Evolutionary conservation across 148 eudicot species (phyloP), one percentile per base, ranked within the genome.

Genomic region (Cornus florida): DNA sequence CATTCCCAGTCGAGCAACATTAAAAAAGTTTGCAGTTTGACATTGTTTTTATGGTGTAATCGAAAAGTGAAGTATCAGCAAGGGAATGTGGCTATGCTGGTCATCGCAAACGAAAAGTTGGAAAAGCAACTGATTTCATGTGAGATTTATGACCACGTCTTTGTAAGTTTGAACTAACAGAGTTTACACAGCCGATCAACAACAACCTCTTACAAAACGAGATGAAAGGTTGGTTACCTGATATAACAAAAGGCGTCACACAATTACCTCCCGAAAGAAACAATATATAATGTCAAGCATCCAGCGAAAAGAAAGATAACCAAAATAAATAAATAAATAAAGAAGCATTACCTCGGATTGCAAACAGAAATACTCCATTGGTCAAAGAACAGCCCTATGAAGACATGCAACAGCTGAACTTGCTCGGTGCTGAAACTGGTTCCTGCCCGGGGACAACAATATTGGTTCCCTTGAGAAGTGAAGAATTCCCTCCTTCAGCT

Each of bases 401-500:
- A 2, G 87, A 78, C 59, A 67, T 31, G 60, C 87, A 85, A 38
- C 87, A 85, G 59, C 84, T 60, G 60, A 70, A 75, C 72, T 78
- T 81, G 75, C 68, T 78, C 8, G 43, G 68, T 35, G 56, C 75
- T 66, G 82, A 32, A 20, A 72, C 50, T 12, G 82, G 82, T 22
- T 82, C 82, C 68, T 78, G 82, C 10, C 82, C 77, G 65, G 85
- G 85, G 50, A 85, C 84, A 70, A 75, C 75, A 57, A 85, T 81
- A 57, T 78, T 75, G 22, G 74, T 85, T 73, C 87, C 87, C 70
- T 75, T 81, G 56, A 85, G 80, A 67, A 85, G 87, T 13, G 87
- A 48, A 33, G 83, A 73, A 41, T 71, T 72, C 67, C 87, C 87
- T 48, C 53, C 53, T 56, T 85, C 88, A 70, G 77, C 74, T 76